A percentile compares a stretch with the other conserved stretches of the same genome.
phyloP scores from a whole-genome alignment of 2,329 filamentous ascomycete species.

The Xylaria multiplex region DNA sequence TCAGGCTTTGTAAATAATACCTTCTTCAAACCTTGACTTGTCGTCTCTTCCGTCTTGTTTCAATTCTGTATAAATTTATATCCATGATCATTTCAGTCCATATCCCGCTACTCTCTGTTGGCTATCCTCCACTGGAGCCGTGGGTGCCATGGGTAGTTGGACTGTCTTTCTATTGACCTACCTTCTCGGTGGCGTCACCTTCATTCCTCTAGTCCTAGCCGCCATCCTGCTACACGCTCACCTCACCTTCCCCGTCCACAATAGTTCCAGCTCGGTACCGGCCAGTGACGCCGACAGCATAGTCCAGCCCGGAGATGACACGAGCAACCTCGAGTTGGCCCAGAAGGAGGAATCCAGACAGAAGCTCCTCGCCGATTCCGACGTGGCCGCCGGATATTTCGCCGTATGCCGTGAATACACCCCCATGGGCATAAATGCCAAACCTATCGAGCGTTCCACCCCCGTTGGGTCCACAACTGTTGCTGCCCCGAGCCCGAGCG shows the following conservation, averaged over 20 bases:
- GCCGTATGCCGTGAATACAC: constrained; percentile 95
- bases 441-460: constrained; percentile 86
- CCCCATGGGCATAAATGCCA: constrained; percentile 89
- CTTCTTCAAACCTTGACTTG: neutral
- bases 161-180: constrained; percentile 76
- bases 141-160: constrained; percentile 65
- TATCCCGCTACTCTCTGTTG: constrained; percentile 39
- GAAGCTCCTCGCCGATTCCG: constrained; percentile 68
- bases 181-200: constrained; percentile 86
- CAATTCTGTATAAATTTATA: constrained; percentile 27
- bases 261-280: constrained; percentile 51
- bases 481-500: constrained; percentile 84
- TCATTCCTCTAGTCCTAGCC: constrained; percentile 76
- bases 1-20: neutral
- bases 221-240: constrained; percentile 73
- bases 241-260: constrained; percentile 69
- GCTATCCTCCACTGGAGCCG: constrained; percentile 47
- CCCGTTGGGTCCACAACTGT: constrained; percentile 80
- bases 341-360: constrained; percentile 71
- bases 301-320: constrained; percentile 71
- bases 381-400: constrained; percentile 91
- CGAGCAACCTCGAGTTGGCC: constrained; percentile 68
- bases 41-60: neutral
- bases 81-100: constrained; percentile 43
- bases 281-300: constrained; percentile 55